Evolutionary conservation across 2,329 filamentous ascomycete genomes (phyloP), one percentile per base, ranked within the genome.

Genomic region (Orbilia ellipsospora): DNA sequence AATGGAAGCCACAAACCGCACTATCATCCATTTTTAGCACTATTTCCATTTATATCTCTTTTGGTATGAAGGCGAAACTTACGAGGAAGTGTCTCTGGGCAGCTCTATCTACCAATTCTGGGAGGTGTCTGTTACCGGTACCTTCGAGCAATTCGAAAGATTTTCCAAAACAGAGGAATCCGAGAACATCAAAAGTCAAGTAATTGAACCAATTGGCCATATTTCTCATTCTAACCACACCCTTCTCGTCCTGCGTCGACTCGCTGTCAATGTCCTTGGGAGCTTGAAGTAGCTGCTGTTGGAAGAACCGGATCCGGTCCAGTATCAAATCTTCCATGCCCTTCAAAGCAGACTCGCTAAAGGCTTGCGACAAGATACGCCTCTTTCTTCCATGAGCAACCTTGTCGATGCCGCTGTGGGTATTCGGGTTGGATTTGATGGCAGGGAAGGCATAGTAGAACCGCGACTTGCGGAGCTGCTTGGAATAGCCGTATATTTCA

Each of bases 1-100:
- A 92, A 84, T 12, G 90, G 84, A 77, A 90, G 90, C 87, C 91
- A 91, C 7, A 90, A 89, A 50, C 90, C 90, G 80, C 89, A 91
- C 88, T 90, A 62, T 51, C 20, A 67, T 61, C 64, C 48, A 6
- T 52, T 23, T 28, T 65, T 52, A 77, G 18, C 65, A 60, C n/a
- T n/a, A 4, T 2, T 7, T 23, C 2, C 4, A 12, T 52, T 18
- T 23, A 4, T 5, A 23, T 52, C 48, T 1, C 1, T 23, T 20
- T 18, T 2, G 20, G 26, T 8, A 23, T 23, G 4, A 26, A 42
- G 31, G 1, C 23, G 20, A 36, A 36, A 81, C 82, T 80, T 76
- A 84, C 82, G 64, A 84, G 82, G 62, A 83, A 80, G 80, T 85
- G 84, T 26, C 84, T 79, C 75, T 84, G 82, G 10, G 84, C 83